Evolutionary conservation across 2,329 filamentous ascomycete species (phyloP).

Genomic region (Daldinia sp.): DNA sequence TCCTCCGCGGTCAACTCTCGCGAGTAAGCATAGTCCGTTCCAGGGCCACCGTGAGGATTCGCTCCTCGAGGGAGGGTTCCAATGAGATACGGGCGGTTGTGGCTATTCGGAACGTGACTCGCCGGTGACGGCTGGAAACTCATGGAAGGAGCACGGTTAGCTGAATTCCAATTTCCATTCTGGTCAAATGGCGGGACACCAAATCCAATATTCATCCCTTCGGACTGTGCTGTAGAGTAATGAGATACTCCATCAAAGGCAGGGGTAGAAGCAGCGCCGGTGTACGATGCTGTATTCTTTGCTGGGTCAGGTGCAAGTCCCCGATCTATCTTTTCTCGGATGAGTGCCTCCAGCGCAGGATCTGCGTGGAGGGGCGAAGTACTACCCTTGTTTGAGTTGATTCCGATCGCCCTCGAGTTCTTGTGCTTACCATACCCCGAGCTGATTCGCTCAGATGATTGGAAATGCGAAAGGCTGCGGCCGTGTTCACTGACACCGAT

Average conservation of each 20-base stretch:
- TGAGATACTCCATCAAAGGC: conserved; percentile 54
- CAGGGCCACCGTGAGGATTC: conserved; percentile 51
- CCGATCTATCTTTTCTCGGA: conserved; percentile 28
- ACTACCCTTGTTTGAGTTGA: conserved; percentile 41
- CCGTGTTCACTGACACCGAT: conserved; percentile 27
- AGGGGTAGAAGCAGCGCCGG: conserved; percentile 58
- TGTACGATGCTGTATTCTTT: conserved; percentile 48
- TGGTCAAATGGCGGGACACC: conserved; percentile 17
- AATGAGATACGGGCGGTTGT: conserved; percentile 61
- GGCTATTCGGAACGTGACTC: conserved; percentile 5
- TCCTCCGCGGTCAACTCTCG: conserved; percentile 68
- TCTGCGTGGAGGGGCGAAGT: conserved; percentile 37
- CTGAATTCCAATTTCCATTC: conserved; percentile 22
- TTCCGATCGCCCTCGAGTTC: conserved; percentile 37
- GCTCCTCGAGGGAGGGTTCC: conserved; percentile 59
- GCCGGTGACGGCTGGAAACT: background rate
- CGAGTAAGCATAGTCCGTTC: conserved; percentile 62
- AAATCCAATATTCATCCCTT: conserved; percentile 3
- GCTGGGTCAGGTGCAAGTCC: conserved; percentile 1
- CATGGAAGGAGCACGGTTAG: conserved; percentile 10
- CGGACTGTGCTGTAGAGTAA: conserved; percentile 13
- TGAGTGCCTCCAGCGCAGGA: conserved; percentile 36
- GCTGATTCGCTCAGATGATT: conserved; percentile 30
- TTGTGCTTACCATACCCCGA: conserved; percentile 18
- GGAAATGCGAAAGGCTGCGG: conserved; percentile 21